phyloP scores from a whole-genome alignment of 345 rosid species.

The Populus tremula region DNA sequence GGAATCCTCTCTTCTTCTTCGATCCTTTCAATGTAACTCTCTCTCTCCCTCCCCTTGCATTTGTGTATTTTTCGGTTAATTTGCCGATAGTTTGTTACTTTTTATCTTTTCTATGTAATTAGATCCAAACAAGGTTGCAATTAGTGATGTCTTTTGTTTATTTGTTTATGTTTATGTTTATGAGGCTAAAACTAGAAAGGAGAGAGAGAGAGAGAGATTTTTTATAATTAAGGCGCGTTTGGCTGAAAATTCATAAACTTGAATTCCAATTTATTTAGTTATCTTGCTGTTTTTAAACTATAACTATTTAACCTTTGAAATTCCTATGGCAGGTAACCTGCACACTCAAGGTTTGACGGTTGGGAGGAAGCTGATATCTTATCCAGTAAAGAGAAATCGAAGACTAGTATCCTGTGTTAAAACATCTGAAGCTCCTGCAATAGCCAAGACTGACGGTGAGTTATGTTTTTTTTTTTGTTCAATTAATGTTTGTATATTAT shows the following conservation, averaged over 20 bases:
- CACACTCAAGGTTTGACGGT: slow-evolving; percentile 28
- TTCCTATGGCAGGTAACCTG: slow-evolving; percentile 25
- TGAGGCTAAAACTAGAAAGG: not conserved
- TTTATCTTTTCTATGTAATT: not conserved
- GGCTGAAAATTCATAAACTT: not conserved
- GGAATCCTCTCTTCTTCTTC: slow-evolving; percentile 70
- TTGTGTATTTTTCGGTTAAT: not conserved
- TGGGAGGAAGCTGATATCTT: slow-evolving; percentile 17
- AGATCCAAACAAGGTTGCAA: not conserved
- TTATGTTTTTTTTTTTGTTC: not conserved
- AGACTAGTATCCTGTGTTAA: slow-evolving; percentile 37
- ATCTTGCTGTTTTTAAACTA: not conserved
- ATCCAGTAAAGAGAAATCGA: slow-evolving; percentile 24
- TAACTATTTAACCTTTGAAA: not conserved
- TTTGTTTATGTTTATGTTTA: not conserved
- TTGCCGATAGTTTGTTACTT: not conserved
- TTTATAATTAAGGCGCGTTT: not conserved
- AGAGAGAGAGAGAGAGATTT: not conserved
- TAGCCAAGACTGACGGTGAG: slow-evolving; percentile 55
- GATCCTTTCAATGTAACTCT: slow-evolving; percentile 58
- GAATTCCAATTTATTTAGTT: not conserved
- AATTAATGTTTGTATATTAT: not conserved
- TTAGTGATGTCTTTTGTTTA: not conserved
- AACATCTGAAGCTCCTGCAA: slow-evolving; percentile 45
- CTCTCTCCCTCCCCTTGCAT: slow-evolving; percentile 1